Evolutionary conservation across 2,329 filamentous ascomycete genomes (phyloP), one percentile per base, ranked within the genome.

Genomic region (Pseudopyrenochaeta lycopersici): DNA sequence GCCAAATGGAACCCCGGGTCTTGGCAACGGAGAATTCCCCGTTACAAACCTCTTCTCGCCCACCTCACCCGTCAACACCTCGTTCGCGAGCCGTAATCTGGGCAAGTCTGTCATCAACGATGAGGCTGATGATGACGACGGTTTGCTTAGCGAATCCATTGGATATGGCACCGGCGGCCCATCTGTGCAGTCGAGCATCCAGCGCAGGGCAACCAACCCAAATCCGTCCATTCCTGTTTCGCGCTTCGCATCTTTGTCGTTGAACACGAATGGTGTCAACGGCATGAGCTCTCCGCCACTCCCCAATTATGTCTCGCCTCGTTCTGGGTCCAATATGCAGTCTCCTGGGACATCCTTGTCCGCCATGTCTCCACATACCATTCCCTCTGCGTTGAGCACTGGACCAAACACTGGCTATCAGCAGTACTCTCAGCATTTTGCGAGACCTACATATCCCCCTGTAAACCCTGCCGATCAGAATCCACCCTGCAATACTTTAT

Each of bases 381-480:
- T 88, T 6, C 85, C 87, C 2, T 82, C 81, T 1, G 71, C 77
- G 6, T 78, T 87, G 73, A 81, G 76, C 54, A 76, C 78, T 54
- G 77, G 76, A 6, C 73, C 78, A 12, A 83, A 80, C 47, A 77
- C 80, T 40, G 64, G 80, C 52, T 89, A 84, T 66, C 83, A 84
- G 60, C 80, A 85, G 60, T 80, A 81, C 32, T 82, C 79, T 48
- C 79, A 83, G 61, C 82, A 85, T 54, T 90, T 84, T 63, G 82
- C 79, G 59, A 84, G 81, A 67, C 86, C 87, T 58, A 89, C 88
- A 56, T 90, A 92, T 58, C 94, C 94, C 12, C 90, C 93, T 0
- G 90, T 91, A 56, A 98, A 98, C 64, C 94, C 93, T 0, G 93
- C 94, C 11, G 94, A 99, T 70, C 91, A 97, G 76, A 97, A 98